Evolutionary conservation across 306 rosid species (phyloP), one percentile per base, ranked within the genome.

Genomic region (Lathyrus oleraceus): DNA sequence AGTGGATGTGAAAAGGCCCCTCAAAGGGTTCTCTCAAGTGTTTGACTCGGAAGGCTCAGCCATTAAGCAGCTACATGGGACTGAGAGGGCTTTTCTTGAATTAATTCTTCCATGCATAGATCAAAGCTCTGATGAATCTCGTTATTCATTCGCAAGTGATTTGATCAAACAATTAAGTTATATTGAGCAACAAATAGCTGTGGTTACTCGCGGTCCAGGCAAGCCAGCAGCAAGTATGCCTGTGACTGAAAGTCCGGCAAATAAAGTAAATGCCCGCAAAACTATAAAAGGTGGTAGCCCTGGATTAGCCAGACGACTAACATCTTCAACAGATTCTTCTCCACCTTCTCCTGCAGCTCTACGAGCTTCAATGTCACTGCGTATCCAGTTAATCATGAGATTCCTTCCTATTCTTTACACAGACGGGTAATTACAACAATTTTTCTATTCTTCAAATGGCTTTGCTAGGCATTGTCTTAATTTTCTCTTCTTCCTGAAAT

Each of bases 81-180:
- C 93, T 13, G 96, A 90, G 87, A 90, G 80, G 86, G 96, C 96
- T 74, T 82, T 90, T 69, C 54, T 85, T 62, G 93, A 85, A 72
- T 82, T 93, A 49, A 80, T 90, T 81, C 91, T 90, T 82, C 93
- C 98, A 39, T 93, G 96, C 84, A 88, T 90, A 70, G 98, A 93
- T 82, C 98, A 82, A 67, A 88, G 95, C 81, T 90, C 96, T 19
- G 93, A 88, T 73, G 98, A 90, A 64, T 90, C 96, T 14, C 88
- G 93, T 40, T 83, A 88, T 69, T 82, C 91, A 51, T 90, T 93
- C 85, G 96, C 96, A 25, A 88, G 70, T 43, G 96, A 88, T 81
- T 69, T 93, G 85, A 87, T 93, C 83, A 93, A 93, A 74, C 98
- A 93, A 80, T 81, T 93, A 72, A 79, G 48, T 84, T 79, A 54